phyloP scores from a whole-genome alignment of 1,284 basidiomycete genomes.

The Melanopsichium pennsylvanicum region DNA sequence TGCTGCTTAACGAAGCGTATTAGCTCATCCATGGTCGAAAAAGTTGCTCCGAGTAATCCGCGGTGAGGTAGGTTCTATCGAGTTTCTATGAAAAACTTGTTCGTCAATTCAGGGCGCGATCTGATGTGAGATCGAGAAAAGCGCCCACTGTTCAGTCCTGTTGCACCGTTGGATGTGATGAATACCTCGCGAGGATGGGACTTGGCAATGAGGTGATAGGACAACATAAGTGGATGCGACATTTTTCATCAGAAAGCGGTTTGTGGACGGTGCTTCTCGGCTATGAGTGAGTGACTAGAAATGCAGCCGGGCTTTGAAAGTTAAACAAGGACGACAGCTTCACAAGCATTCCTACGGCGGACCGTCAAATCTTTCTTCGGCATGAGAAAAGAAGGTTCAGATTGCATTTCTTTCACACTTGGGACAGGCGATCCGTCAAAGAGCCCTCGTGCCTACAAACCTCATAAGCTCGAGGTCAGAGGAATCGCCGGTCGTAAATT shows the following conservation, averaged over 20 bases:
- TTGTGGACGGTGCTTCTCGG: too few species aligned
- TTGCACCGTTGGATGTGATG: neutral
- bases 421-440: conserved; percentile 1
- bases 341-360: neutral
- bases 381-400: too few species aligned
- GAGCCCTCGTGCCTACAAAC: too few species aligned
- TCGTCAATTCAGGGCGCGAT: too few species aligned
- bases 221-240: neutral
- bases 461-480: too few species aligned
- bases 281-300: neutral
- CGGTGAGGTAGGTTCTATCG: neutral
- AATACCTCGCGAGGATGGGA: neutral
- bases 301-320: conserved; percentile 4
- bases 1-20: conserved; percentile 59
- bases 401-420: too few species aligned
- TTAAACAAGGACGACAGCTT: neutral
- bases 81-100: too few species aligned
- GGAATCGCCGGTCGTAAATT: too few species aligned
- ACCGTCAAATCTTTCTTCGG: neutral
- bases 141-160: too few species aligned
- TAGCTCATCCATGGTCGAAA: conserved; percentile 54
- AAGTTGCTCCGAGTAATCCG: neutral
- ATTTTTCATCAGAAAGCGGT: too few species aligned
- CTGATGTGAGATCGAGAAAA: too few species aligned
- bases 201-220: too few species aligned